These are phyloP conservation scores for Fusarium tupiense DNA, from an alignment of 2,329 filamentous ascomycete genomes.

Conservation along the genomic window DNA sequence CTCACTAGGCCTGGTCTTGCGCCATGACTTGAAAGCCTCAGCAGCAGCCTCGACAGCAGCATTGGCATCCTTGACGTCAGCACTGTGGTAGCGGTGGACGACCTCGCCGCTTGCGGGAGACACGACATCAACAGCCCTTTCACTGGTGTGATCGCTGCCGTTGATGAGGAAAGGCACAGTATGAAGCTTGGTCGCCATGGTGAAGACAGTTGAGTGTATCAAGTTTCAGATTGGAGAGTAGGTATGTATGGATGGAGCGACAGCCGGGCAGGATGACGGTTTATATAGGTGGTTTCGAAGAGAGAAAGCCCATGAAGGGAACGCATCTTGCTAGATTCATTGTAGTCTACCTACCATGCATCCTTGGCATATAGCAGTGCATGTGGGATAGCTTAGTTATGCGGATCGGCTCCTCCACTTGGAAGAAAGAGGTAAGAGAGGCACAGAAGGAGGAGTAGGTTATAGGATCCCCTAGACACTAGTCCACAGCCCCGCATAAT, in stretches of 20 bases:
- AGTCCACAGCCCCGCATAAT: constrained; percentile 26
- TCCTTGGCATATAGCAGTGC: not conserved
- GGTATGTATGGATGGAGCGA: not conserved
- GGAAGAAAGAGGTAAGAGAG: not conserved
- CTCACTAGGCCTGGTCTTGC: constrained; percentile 64
- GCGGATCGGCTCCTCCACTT: constrained; percentile 11
- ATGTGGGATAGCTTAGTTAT: constrained; percentile 2
- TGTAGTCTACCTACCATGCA: not conserved
- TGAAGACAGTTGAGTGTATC: not conserved
- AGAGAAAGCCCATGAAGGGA: not conserved
- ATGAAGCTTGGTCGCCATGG: constrained; percentile 33
- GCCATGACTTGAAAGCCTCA: constrained; percentile 77
- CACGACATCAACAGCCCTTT: constrained; percentile 63
- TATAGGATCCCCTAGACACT: not conserved
- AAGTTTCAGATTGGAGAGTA: not conserved
- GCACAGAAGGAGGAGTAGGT: not conserved
- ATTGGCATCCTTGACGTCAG: constrained; percentile 64
- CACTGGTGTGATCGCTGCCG: constrained; percentile 56
- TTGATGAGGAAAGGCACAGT: constrained; percentile 56
- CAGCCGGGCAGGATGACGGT: not conserved
- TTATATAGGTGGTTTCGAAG: constrained; percentile 25
- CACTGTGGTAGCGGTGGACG: constrained; percentile 65
- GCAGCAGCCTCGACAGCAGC: constrained; percentile 65
- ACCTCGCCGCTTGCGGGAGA: constrained; percentile 64
- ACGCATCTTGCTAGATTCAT: constrained; percentile 3